These are phyloP conservation scores for Sugiyamaella paludigena DNA, from an alignment of 1,139 yeast species.

Conservation along the genomic window DNA sequence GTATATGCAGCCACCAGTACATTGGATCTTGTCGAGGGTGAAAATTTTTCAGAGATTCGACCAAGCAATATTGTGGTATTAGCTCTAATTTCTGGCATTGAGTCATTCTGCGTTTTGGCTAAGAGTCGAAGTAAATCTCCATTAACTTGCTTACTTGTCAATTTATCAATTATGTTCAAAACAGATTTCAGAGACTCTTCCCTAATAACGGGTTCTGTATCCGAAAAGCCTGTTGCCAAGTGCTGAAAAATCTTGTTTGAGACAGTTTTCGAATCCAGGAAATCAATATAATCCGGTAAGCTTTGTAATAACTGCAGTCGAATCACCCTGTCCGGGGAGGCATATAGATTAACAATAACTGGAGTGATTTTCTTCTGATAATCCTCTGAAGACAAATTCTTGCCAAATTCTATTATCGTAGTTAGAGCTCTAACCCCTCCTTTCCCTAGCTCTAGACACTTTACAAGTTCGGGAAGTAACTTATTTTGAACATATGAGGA, in stretches of 20 bases:
- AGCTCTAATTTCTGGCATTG: slow-evolving; percentile 78
- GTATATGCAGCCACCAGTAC: slow-evolving; percentile 86
- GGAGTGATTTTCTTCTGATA: slow-evolving; percentile 58
- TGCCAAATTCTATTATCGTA: slow-evolving; percentile 35
- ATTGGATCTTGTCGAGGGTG: slow-evolving; percentile 42
- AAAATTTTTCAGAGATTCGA: slow-evolving; percentile 64
- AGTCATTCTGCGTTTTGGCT: slow-evolving; percentile 87
- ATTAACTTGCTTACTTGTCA: slow-evolving; percentile 77
- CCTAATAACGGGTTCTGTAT: slow-evolving; percentile 75
- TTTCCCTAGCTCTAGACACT: slow-evolving; percentile 36
- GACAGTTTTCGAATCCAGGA: slow-evolving; percentile 56
- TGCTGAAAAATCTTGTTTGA: slow-evolving; percentile 68
- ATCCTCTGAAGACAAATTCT: slow-evolving; percentile 40
- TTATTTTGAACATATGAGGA: slow-evolving; percentile 60
- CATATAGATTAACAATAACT: slow-evolving; percentile 58
- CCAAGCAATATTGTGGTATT: slow-evolving; percentile 79
- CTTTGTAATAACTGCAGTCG: slow-evolving; percentile 66
- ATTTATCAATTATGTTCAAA: slow-evolving; percentile 58
- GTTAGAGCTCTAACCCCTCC: slow-evolving; percentile 29
- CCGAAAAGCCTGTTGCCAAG: slow-evolving; percentile 76
- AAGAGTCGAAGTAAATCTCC: slow-evolving; percentile 77
- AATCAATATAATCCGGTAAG: slow-evolving; percentile 54
- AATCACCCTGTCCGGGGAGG: slow-evolving; percentile 70
- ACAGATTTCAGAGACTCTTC: slow-evolving; percentile 78
- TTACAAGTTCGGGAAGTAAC: slow-evolving; percentile 67